These are phyloP conservation scores for Solanum chaucha DNA, from an alignment of 257 asterid species.

Conservation along the genomic window DNA sequence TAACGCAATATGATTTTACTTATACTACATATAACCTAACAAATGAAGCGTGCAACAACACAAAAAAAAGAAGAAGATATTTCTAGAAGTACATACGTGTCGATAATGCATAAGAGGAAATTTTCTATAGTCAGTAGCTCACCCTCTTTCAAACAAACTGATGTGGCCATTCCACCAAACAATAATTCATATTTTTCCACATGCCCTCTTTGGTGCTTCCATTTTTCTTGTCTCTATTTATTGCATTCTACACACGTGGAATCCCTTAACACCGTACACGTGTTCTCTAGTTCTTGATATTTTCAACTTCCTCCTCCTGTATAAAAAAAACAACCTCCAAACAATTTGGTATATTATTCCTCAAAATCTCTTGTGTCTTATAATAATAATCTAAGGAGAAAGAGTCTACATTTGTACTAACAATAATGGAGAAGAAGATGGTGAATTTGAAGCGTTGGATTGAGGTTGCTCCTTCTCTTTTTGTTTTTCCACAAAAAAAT, in stretches of 20 bases:
- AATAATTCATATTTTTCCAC: background rate
- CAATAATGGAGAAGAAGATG: background rate
- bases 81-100: background rate
- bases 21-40: no score
- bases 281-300: background rate
- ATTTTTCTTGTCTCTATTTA: background rate
- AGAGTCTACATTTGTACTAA: background rate
- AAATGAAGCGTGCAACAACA: background rate
- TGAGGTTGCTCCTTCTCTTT: slow-evolving; percentile 25
- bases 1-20: no score
- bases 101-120: background rate
- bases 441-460: slow-evolving; percentile 7
- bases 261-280: background rate
- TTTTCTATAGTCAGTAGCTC: background rate
- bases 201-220: background rate
- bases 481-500: slow-evolving; percentile 15
- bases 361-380: background rate
- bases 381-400: background rate
- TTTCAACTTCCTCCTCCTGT: background rate
- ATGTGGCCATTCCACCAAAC: background rate
- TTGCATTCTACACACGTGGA: background rate
- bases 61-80: background rate
- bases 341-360: background rate
- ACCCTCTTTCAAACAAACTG: background rate
- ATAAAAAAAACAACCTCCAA: background rate